Percentiles rank a stretch among this genome's conserved stretches.
These are phyloP conservation scores for Hymenoscyphus repandus DNA, from an alignment of 2,329 filamentous ascomycete species.

Conservation along the genomic window DNA sequence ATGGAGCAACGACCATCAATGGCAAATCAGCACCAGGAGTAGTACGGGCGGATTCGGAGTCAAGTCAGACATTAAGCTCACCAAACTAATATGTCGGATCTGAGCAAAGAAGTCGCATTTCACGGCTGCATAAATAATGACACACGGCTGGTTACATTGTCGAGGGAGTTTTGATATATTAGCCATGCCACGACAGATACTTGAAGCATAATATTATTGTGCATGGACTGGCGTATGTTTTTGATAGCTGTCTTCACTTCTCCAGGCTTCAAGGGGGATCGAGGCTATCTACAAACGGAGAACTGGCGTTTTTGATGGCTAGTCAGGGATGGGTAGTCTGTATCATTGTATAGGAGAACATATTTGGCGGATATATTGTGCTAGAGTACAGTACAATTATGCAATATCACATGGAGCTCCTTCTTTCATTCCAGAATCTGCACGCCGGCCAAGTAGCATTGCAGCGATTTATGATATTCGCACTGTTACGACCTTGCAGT, in stretches of 20 bases:
- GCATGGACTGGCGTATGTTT: neutral
- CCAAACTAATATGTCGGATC: constrained; percentile 10
- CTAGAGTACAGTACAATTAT: neutral
- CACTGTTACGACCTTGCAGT: too few species aligned
- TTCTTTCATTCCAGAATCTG: too few species aligned
- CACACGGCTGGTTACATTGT: too few species aligned
- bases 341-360: neutral
- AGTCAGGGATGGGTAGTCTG: neutral
- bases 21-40: constrained; percentile 8
- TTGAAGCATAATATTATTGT: neutral
- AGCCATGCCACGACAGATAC: neutral
- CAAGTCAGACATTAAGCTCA: constrained; percentile 22
- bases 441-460: too few species aligned
- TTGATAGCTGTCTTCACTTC: neutral
- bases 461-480: too few species aligned
- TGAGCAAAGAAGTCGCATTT: neutral
- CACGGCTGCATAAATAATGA: neutral
- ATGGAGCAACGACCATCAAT: constrained; percentile 1
- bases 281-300: too few species aligned
- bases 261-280: too few species aligned
- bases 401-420: too few species aligned
- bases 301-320: neutral
- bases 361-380: neutral
- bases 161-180: neutral
- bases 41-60: constrained; percentile 11